phyloP scores from a whole-genome alignment of 768 basidiomycete species.

The Suillus subluteus region DNA sequence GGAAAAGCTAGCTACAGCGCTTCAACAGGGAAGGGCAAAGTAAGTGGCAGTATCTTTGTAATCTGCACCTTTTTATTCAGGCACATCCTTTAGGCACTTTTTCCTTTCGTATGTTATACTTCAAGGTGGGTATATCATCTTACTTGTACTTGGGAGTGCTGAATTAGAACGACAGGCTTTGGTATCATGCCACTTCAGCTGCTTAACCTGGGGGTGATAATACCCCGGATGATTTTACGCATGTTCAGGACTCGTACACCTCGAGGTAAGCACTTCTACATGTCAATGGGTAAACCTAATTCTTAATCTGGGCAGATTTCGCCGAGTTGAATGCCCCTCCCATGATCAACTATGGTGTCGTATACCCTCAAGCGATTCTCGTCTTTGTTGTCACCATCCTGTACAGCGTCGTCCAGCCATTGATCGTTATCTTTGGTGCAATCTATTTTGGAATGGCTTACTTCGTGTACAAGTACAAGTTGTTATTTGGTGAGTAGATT shows the following conservation, averaged over 20 bases:
- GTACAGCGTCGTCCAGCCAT: conserved; percentile 94
- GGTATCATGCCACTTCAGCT: conserved; percentile 97
- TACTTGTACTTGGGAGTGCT: not conserved
- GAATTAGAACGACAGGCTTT: conserved; percentile 52
- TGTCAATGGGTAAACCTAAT: not conserved
- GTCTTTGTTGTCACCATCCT: conserved; percentile 94
- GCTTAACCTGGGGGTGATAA: conserved; percentile 86
- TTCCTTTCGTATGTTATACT: conserved; percentile 85
- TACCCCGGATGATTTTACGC: conserved; percentile 76
- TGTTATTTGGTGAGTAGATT: conserved; percentile 78
- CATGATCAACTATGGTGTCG: conserved; percentile 96
- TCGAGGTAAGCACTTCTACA: conserved; percentile 57
- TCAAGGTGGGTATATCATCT: conserved; percentile 54
- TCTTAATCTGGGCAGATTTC: conserved; percentile 61
- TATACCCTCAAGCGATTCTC: conserved; percentile 96
- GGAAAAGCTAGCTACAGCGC: conserved; percentile 84
- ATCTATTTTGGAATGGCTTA: conserved; percentile 96
- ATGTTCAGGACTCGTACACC: conserved; percentile 87
- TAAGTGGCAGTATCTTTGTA: conserved; percentile 27
- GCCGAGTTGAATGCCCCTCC: conserved; percentile 97
- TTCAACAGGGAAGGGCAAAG: conserved; percentile 79
- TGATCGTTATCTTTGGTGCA: conserved; percentile 94
- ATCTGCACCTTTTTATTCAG: conserved; percentile 17
- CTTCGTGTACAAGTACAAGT: conserved; percentile 97
- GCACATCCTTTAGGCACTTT: conserved; percentile 58